Base-by-base conservation (phyloP, 2,329 filamentous ascomycete species). In the Pseudogymnoascus sp. region DNA sequence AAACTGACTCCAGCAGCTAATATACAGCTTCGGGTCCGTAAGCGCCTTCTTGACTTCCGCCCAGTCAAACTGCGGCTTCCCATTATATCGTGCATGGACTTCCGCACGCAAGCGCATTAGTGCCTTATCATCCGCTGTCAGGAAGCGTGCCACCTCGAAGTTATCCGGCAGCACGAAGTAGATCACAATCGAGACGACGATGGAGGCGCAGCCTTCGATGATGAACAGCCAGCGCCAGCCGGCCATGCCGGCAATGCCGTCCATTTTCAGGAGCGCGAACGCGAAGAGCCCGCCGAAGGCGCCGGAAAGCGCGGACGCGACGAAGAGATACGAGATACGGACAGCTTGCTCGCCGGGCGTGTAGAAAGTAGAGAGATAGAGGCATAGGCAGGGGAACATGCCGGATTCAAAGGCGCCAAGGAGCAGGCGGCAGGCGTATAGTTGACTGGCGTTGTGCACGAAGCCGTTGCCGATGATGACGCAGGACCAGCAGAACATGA, bases 241-340 rank as follows among this genome's bases (percentile, higher is more conserved):
- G 1, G 75, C 73, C 23, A 77, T 73, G 1, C 79, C 78, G 0
- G 72, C 75, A 13, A 80, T 69, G 0, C 78, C 78, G 63, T 81
- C 77, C 77, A 83, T 81, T 61, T 78, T 73, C 7, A 76, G 66
- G 10, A 79, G 67, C 4, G 77, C 82, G 64, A 82, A 85, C 1
- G 84, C 85, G 69, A 79, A 79, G 6, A 81, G 77, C 2, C 82
- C 82, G 3, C 81, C 81, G 68, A 85, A 84, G 3, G 79, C 77
- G 0, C 78, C 79, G 0, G 78, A 73, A 23, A 80, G 68, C 4
- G 83, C 83, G n/a, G 80, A 80, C 62, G 77, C 84, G 60, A 80
- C 81, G 61, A 83, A 79, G 65, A 81, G 77, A 64, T 81, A 78
- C 0, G 82, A 82, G 4, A 84, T 80, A 2, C 84, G 77, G 13